Percentiles rank a stretch among this genome's conserved stretches.
These are phyloP conservation scores for Claviceps quebecensis DNA, from an alignment of 2,329 filamentous ascomycete species.

Conservation along the genomic window DNA sequence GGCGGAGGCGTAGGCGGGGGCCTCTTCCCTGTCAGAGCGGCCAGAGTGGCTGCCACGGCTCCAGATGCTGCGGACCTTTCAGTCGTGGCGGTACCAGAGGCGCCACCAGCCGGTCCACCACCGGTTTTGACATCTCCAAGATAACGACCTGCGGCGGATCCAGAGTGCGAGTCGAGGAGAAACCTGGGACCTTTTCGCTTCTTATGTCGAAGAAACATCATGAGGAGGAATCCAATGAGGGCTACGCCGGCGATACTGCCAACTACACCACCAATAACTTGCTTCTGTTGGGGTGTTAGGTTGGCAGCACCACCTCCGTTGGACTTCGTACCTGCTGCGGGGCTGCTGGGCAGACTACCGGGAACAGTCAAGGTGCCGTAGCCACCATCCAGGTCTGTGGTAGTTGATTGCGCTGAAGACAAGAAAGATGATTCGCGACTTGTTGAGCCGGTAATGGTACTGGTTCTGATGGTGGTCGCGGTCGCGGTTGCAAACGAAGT, in stretches of 20 bases:
- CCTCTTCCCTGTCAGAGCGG: slow-evolving; percentile 30
- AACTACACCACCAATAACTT: slow-evolving; percentile 41
- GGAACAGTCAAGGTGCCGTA: background rate
- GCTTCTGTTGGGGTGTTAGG: slow-evolving; percentile 20
- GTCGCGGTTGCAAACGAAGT: background rate
- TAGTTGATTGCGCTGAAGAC: background rate
- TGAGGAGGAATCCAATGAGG: slow-evolving; percentile 37
- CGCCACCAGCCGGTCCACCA: slow-evolving; percentile 8
- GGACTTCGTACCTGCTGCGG: background rate
- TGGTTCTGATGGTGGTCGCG: background rate
- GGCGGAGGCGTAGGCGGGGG: slow-evolving; percentile 15
- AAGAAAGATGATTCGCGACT: background rate
- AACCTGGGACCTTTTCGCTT: slow-evolving; percentile 31
- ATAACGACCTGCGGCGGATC: slow-evolving; percentile 8
- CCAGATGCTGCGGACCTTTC: slow-evolving; percentile 25
- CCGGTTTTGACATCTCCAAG: slow-evolving; percentile 9
- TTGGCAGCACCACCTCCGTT: slow-evolving; percentile 8
- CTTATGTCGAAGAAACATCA: slow-evolving; percentile 42
- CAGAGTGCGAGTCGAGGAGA: slow-evolving; percentile 26
- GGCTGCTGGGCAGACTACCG: background rate
- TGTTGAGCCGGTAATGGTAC: slow-evolving; percentile 1
- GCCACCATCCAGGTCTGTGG: background rate
- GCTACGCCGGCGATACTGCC: slow-evolving; percentile 45
- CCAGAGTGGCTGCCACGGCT: slow-evolving; percentile 34
- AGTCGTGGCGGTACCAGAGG: slow-evolving; percentile 24